Evolutionary conservation across 768 basidiomycete genomes (phyloP), one percentile per base, ranked within the genome.

Genomic region (Trametes gibbosa): DNA sequence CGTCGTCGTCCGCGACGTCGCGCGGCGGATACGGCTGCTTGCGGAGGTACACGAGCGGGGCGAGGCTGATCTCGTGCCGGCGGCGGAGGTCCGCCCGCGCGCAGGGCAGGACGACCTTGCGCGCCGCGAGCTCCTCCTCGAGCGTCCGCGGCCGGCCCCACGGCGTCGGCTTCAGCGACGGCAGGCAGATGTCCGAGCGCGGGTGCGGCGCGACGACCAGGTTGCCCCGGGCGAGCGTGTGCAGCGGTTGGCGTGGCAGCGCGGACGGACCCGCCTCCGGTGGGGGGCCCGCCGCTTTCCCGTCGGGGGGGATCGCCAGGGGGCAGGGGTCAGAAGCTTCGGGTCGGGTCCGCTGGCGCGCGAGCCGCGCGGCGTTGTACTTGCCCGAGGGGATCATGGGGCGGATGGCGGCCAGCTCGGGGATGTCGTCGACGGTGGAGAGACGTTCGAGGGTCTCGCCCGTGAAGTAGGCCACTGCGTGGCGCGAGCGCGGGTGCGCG

Each of bases 1-100:
- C 84, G 68, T 83, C 80, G 70, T 89, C 86, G 67, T 90, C 89
- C 53, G 86, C 69, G 2, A 86, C 85, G 68, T 90, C 88, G 47
- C 89, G 81, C 52, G 81, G 80, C 17, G 79, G 80, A 16, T 84
- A 84, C 17, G 85, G 78, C 13, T 81, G 77, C 24, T 76, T 82
- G 69, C 82, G 78, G 19, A 88, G 77, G 68, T 86, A 88, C 29
- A 82, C 76, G 16, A 90, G 72, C 21, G 88, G 88, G 2, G 86
- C 85, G 27, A 89, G 81, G 48, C 55, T 62, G 41, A 64, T 66
- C 42, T 51, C n/a, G 43, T 63, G 39, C 29, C 37, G 32, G 47
- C 64, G 35, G 56, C 68, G 60, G 4, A n/a, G 62, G 46, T 37
- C 50, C 35, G 23, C 55, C 59, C 65, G 64, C 59, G 58, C 54